A percentile compares a stretch with the other conserved stretches of the same genome.
Conservation (phyloP, 495 filamentous ascomycete genomes). For the Bacidia gigantensis region DNA sequence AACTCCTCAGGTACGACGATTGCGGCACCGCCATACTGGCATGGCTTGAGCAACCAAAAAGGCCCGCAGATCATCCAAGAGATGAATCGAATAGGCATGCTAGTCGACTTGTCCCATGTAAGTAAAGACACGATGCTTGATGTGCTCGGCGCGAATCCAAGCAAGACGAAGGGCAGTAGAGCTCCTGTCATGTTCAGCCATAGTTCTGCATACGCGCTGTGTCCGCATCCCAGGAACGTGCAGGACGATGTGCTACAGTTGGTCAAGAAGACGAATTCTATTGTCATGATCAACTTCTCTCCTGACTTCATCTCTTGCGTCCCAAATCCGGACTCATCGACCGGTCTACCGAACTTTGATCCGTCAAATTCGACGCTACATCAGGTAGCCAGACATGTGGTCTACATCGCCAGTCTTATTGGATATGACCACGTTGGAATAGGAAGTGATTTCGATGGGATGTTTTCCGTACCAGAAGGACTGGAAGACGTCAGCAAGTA, state of each 20-base stretch:
- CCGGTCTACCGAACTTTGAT: conserved; percentile 34
- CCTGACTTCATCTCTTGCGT: conserved; percentile 62
- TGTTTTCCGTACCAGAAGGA: conserved; percentile 31
- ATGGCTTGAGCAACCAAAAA: conserved; percentile 47
- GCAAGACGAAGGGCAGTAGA: conserved; percentile 29
- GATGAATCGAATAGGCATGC: conserved; percentile 42
- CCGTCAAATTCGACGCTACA: conserved; percentile 56
- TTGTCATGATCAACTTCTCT: conserved; percentile 50
- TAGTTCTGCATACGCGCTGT: conserved; percentile 37
- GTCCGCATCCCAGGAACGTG: conserved; percentile 44
- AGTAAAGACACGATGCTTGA: conserved; percentile 43
- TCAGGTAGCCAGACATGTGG: conserved; percentile 58
- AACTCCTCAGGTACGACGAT: conserved; percentile 18
- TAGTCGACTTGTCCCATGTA: conserved; percentile 40
- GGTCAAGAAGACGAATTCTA: conserved; percentile 38
- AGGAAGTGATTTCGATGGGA: conserved; percentile 53
- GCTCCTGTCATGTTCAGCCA: conserved; percentile 48
- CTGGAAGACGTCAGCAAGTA: conserved; percentile 71
- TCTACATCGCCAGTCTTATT: conserved; percentile 39
- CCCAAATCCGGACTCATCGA: conserved; percentile 27
- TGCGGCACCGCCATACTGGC: conserved; percentile 32
- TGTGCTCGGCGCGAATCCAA: conserved; percentile 33
- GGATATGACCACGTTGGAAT: conserved; percentile 49
- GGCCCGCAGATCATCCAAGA: conserved; percentile 48
- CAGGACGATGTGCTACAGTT: conserved; percentile 43